These are phyloP conservation scores for Leccinum aurantiacum DNA, from an alignment of 768 basidiomycete species.

Conservation along the genomic window DNA sequence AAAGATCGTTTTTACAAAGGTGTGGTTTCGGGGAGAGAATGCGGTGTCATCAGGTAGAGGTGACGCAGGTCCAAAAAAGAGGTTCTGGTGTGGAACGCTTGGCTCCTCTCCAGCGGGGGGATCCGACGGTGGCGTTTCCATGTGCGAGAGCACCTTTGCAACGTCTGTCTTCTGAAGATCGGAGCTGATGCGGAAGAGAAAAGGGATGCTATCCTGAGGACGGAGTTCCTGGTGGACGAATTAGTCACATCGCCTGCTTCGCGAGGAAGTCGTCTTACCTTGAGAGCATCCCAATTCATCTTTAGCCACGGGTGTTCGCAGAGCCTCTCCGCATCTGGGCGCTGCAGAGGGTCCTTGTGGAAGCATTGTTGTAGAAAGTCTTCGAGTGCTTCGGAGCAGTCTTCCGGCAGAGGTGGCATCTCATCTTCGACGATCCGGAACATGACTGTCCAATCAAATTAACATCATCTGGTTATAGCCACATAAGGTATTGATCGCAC, in stretches of 20 bases:
- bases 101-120: slow-evolving; percentile 43
- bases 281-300: slow-evolving; percentile 72
- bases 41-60: slow-evolving; percentile 33
- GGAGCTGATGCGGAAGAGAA: slow-evolving; percentile 86
- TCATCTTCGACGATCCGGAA: slow-evolving; percentile 96
- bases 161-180: slow-evolving; percentile 77
- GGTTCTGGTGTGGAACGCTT: slow-evolving; percentile 37
- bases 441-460: slow-evolving; percentile 62
- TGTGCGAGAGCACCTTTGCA: slow-evolving; percentile 49
- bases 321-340: slow-evolving; percentile 83
- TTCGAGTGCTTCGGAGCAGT: slow-evolving; percentile 68
- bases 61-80: slow-evolving; percentile 37
- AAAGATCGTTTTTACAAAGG: slow-evolving; percentile 91
- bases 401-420: slow-evolving; percentile 82
- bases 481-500: slow-evolving; percentile 41
- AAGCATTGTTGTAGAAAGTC: slow-evolving; percentile 90
- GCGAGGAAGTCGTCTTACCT: slow-evolving; percentile 47
- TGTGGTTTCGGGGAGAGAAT: slow-evolving; percentile 69
- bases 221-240: slow-evolving; percentile 60
- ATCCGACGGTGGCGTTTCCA: slow-evolving; percentile 48
- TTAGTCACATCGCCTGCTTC: background rate
- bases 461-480: background rate
- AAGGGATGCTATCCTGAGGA: slow-evolving; percentile 93
- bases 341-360: slow-evolving; percentile 76
- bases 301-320: slow-evolving; percentile 93